Evolutionary conservation across 2,329 filamentous ascomycete genomes (phyloP).

Genomic region (Aspergillus tubingensis): DNA sequence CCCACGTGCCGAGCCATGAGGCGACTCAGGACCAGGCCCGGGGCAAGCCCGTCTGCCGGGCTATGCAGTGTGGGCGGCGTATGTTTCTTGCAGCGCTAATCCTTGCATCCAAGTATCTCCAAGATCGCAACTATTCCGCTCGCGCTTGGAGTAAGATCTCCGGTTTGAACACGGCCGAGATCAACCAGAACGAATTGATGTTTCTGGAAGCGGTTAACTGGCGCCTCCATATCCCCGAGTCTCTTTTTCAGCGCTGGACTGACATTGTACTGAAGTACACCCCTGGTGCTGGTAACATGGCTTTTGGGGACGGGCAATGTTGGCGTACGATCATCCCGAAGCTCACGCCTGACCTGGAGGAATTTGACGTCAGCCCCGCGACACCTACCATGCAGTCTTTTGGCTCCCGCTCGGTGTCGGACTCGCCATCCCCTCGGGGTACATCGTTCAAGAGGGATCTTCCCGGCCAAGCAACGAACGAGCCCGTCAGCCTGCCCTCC

Average conservation of each 20-base stretch:
- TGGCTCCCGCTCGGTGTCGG: slow-evolving; percentile 27
- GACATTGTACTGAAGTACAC: slow-evolving; percentile 87
- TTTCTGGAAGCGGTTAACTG: slow-evolving; percentile 89
- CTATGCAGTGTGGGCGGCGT: slow-evolving; percentile 90
- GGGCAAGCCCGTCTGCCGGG: slow-evolving; percentile 70
- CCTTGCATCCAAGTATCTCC: slow-evolving; percentile 94
- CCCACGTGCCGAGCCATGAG: slow-evolving; percentile 78
- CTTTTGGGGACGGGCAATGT: slow-evolving; percentile 36
- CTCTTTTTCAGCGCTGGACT: slow-evolving; percentile 88
- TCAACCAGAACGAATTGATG: slow-evolving; percentile 94
- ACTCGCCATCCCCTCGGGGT: slow-evolving; percentile 35
- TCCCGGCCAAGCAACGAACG: slow-evolving; percentile 20
- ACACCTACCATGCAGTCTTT: slow-evolving; percentile 30
- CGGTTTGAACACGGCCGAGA: slow-evolving; percentile 87
- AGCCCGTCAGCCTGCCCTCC: slow-evolving; percentile 26
- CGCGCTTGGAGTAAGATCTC: slow-evolving; percentile 99
- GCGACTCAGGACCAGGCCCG: slow-evolving; percentile 83
- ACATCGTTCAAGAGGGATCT: slow-evolving; percentile 12
- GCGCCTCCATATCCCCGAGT: slow-evolving; percentile 90
- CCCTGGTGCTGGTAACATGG: slow-evolving; percentile 54
- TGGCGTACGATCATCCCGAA: slow-evolving; percentile 55
- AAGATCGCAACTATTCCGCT: slow-evolving; percentile 96
- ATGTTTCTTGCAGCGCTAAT: slow-evolving; percentile 97
- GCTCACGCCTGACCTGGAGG: slow-evolving; percentile 60
- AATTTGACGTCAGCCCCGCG: slow-evolving; percentile 42